phyloP scores from a whole-genome alignment of 225 moss, liverwort and hornwort species.

The Neckera pumila region DNA sequence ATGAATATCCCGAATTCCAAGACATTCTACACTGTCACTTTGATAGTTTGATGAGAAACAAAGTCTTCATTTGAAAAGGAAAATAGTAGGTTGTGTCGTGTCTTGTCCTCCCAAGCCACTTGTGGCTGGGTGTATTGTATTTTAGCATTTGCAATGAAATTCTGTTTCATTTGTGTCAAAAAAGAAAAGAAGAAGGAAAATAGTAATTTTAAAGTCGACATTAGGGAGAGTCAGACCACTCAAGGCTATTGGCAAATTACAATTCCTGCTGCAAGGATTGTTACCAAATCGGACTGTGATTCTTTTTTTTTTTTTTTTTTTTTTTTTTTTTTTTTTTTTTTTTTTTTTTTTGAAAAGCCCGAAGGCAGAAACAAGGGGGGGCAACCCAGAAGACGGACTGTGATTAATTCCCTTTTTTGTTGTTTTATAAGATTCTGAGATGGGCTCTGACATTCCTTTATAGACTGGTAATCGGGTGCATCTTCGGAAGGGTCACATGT shows the following conservation, averaged over 20 bases:
- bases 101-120: too few species aligned
- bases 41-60: neutral
- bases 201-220: neutral
- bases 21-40: neutral
- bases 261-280: neutral
- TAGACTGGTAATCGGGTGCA: neutral
- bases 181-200: too few species aligned
- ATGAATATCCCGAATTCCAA: neutral
- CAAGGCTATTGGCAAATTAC: neutral
- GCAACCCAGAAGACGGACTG: too few species aligned
- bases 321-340: too few species aligned
- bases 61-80: neutral
- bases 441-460: neutral
- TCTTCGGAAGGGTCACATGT: neutral
- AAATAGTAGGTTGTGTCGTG: too few species aligned
- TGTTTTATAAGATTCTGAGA: neutral
- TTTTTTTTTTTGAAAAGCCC: too few species aligned
- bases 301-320: too few species aligned
- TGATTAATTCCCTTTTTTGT: neutral
- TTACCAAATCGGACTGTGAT: neutral
- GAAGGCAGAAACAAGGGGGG: too few species aligned
- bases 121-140: too few species aligned
- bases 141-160: too few species aligned
- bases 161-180: too few species aligned
- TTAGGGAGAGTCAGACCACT: neutral